Evolutionary conservation across 2,329 filamentous ascomycete genomes (phyloP).

Genomic region (Botrytis galanthina): DNA sequence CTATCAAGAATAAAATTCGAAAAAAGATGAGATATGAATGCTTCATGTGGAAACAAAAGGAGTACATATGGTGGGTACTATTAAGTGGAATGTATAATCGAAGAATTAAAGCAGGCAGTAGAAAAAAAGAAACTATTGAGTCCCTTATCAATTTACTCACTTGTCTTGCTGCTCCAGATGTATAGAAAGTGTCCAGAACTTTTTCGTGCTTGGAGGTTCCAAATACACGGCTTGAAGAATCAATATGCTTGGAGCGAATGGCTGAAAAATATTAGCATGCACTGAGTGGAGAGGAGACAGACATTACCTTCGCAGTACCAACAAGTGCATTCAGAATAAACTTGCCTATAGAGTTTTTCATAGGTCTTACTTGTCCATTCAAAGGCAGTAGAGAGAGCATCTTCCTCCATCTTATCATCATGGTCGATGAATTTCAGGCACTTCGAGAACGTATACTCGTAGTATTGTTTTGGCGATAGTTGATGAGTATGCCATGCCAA

Average conservation of each 20-base stretch:
- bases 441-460: conserved; percentile 49
- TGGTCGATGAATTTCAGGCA: conserved; percentile 68
- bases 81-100: neutral
- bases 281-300: neutral
- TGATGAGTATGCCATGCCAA: conserved; percentile 79
- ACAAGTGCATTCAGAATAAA: conserved; percentile 76
- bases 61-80: neutral
- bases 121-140: neutral
- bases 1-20: neutral
- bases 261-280: conserved; percentile 35
- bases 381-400: conserved; percentile 61
- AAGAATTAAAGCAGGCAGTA: neutral
- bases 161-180: conserved; percentile 48
- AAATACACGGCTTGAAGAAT: conserved; percentile 46
- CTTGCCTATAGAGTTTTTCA: conserved; percentile 59
- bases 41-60: neutral
- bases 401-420: conserved; percentile 78
- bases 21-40: neutral
- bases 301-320: conserved; percentile 72
- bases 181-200: conserved; percentile 47
- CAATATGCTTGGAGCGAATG: conserved; percentile 56
- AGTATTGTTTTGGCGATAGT: conserved; percentile 63
- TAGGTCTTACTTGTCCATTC: conserved; percentile 72
- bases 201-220: conserved; percentile 48
- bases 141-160: neutral